Evolutionary conservation across 495 filamentous ascomycete genomes (phyloP).

Genomic region (Collariella sp.): DNA sequence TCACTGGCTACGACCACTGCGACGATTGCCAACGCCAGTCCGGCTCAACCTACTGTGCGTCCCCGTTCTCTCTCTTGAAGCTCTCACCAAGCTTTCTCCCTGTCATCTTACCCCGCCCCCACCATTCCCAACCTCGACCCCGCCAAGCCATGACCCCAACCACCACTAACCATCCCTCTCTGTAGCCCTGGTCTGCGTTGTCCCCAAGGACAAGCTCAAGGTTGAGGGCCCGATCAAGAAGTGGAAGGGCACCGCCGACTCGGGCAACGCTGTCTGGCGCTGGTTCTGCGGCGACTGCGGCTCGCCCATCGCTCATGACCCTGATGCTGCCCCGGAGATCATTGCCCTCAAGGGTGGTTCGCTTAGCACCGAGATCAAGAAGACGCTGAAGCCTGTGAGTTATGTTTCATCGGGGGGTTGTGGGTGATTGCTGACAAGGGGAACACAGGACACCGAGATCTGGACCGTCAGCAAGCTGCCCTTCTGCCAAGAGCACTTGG

Average conservation of each 20-base stretch:
- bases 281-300: conserved; percentile 63
- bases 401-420: background rate
- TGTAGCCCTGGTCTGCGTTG: conserved; percentile 55
- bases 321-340: conserved; percentile 56
- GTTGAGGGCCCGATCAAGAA: conserved; percentile 56
- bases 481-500: conserved; percentile 57
- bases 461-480: conserved; percentile 60
- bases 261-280: conserved; percentile 53
- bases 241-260: conserved; percentile 46
- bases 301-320: conserved; percentile 61
- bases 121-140: background rate
- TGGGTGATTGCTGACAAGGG: background rate
- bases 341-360: conserved; percentile 62
- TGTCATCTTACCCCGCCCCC: background rate
- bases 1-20: conserved; percentile 61
- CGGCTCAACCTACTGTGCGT: conserved; percentile 59
- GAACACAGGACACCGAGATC: conserved; percentile 53
- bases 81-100: background rate
- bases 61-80: background rate
- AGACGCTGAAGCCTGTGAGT: conserved; percentile 55
- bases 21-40: conserved; percentile 65
- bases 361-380: conserved; percentile 54
- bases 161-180: background rate
- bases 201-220: conserved; percentile 53
- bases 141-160: background rate